Percentiles rank a stretch among this genome's conserved stretches.
These are phyloP conservation scores for Zasmidium citrigriseum DNA, from an alignment of 2,329 filamentous ascomycete genomes.

Conservation along the genomic window DNA sequence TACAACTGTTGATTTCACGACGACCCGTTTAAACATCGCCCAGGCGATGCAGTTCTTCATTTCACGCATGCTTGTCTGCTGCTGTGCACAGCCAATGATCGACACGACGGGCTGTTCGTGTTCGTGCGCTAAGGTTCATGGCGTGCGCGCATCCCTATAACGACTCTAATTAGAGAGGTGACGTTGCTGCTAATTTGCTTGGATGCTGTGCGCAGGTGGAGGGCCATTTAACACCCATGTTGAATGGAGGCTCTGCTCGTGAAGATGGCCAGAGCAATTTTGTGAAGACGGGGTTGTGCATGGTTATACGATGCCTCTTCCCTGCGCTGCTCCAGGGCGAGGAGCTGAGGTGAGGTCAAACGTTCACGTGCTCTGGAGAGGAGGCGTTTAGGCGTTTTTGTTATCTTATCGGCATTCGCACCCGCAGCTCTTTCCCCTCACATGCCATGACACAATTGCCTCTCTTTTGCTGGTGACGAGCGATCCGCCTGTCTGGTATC, in stretches of 20 bases:
- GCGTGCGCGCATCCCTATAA: constrained; percentile 7
- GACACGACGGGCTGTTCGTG: constrained; percentile 2
- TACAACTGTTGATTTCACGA: no score
- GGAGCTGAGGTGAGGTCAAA: neutral
- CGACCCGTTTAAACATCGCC: neutral
- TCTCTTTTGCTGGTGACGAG: neutral
- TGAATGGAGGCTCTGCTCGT: no score
- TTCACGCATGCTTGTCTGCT: neutral
- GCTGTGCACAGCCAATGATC: neutral
- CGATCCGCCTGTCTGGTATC: neutral
- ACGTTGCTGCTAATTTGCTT: neutral
- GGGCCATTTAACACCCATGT: neutral
- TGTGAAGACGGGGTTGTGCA: neutral
- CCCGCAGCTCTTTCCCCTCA: neutral
- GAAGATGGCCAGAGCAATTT: neutral
- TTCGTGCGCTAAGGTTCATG: neutral
- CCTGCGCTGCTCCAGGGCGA: no score
- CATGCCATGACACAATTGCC: neutral
- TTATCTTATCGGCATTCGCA: neutral
- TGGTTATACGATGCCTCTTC: neutral
- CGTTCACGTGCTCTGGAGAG: neutral
- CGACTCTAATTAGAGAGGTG: neutral
- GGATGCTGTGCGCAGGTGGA: neutral
- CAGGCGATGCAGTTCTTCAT: constrained; percentile 1
- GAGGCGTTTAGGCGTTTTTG: neutral